Percentiles rank a stretch among this genome's conserved stretches.
These are phyloP conservation scores for Paracorniculantispora psalliotae DNA, from an alignment of 2,329 filamentous ascomycete species.

Conservation along the genomic window DNA sequence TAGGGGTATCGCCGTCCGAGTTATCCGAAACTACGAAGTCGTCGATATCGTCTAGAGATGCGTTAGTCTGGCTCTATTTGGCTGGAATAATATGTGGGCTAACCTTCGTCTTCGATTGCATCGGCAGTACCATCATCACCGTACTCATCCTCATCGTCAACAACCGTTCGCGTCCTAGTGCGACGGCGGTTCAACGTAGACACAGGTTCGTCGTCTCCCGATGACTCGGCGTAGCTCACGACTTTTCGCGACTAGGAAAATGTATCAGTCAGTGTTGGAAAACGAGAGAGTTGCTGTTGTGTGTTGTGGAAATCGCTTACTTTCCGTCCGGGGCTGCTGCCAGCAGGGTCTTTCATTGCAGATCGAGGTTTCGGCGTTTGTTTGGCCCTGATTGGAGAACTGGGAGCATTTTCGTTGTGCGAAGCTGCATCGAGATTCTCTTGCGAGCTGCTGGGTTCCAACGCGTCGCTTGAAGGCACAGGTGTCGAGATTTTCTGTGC, in stretches of 20 bases:
- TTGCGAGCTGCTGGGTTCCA: slow-evolving; percentile 63
- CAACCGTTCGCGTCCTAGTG: slow-evolving; percentile 49
- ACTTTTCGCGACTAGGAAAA: slow-evolving; percentile 43
- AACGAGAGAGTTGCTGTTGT: no score
- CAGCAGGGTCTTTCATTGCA: slow-evolving; percentile 35
- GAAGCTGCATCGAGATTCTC: slow-evolving; percentile 51
- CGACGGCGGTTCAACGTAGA: slow-evolving; percentile 36
- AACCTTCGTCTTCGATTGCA: slow-evolving; percentile 60
- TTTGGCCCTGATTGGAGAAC: slow-evolving; percentile 30
- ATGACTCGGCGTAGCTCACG: slow-evolving; percentile 81
- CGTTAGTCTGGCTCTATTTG: no score
- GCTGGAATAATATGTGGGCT: not conserved
- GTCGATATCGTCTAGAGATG: slow-evolving; percentile 60
- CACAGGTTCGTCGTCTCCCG: slow-evolving; percentile 73
- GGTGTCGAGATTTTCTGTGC: slow-evolving; percentile 53
- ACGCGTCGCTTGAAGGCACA: slow-evolving; percentile 72
- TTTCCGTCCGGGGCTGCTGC: slow-evolving; percentile 75
- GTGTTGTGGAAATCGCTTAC: slow-evolving; percentile 38
- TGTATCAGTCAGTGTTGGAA: not conserved
- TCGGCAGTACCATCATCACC: slow-evolving; percentile 63
- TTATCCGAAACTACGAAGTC: slow-evolving; percentile 88
- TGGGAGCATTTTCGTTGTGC: slow-evolving; percentile 45
- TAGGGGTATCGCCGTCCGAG: slow-evolving; percentile 59
- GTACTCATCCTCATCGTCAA: slow-evolving; percentile 65
- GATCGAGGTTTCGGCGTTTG: slow-evolving; percentile 38